Evolutionary conservation across 164 flowering plant genomes (phyloP).

Genomic region (Amborella trichopoda): DNA sequence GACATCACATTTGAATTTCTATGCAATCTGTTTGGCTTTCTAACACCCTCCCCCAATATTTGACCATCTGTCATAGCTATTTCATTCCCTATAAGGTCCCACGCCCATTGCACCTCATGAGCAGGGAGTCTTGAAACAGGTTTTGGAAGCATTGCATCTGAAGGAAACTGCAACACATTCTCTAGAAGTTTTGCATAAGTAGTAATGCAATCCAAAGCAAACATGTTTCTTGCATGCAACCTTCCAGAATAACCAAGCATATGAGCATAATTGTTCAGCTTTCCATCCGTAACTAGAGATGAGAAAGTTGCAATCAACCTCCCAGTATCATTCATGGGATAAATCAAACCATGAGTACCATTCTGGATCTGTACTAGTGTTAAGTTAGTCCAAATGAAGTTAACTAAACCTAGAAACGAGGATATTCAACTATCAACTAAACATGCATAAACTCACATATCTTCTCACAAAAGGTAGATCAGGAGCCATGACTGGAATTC

Average conservation of each 20-base stretch:
- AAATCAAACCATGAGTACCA: slow-evolving; percentile 66
- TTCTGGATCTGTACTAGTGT: slow-evolving; percentile 51
- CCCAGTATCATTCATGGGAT: slow-evolving; percentile 42
- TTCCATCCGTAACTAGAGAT: slow-evolving; percentile 44
- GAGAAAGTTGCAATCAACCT: slow-evolving; percentile 63
- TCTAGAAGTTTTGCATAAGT: slow-evolving; percentile 72
- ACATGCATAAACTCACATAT: slow-evolving; percentile 68
- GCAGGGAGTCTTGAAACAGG: slow-evolving; percentile 37
- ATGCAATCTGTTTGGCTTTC: slow-evolving; percentile 5
- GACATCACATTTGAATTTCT: slow-evolving; percentile 35
- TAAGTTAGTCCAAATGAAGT: neutral
- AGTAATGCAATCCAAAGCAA: slow-evolving; percentile 66
- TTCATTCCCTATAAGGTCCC: slow-evolving; percentile 47
- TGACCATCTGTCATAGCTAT: slow-evolving; percentile 15
- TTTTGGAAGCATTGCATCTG: slow-evolving; percentile 60
- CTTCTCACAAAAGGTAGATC: slow-evolving; percentile 56
- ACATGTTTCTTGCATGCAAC: slow-evolving; percentile 60
- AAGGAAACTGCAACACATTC: slow-evolving; percentile 62
- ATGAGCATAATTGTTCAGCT: slow-evolving; percentile 56
- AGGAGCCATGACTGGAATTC: slow-evolving; percentile 66
- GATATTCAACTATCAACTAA: too few species aligned
- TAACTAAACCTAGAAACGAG: neutral
- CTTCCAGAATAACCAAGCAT: slow-evolving; percentile 63
- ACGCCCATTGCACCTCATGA: slow-evolving; percentile 43
- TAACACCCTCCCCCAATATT: too few species aligned